phyloP scores from a whole-genome alignment of 306 rosid genomes.

The Hippophae gyantsensis region DNA sequence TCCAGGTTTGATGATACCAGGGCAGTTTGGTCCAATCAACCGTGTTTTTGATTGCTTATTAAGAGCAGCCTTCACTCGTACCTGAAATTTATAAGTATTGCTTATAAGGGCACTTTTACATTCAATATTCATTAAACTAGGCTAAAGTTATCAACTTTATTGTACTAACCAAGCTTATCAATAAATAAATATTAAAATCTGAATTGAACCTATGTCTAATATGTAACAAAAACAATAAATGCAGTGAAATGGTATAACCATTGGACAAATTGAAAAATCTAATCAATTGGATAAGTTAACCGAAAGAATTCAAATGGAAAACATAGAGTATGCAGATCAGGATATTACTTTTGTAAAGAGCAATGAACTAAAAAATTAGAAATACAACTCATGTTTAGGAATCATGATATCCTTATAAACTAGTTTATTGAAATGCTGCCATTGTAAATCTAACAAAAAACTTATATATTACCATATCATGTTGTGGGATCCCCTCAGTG shows the following conservation, averaged over 20 bases:
- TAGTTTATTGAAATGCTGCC: not conserved
- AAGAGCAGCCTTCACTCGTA: constrained; percentile 86
- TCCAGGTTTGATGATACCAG: constrained; percentile 99
- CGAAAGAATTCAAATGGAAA: no score
- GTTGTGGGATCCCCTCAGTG: constrained; percentile 99
- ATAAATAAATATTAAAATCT: no score
- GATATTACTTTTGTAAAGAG: not conserved
- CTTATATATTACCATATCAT: constrained; percentile 60
- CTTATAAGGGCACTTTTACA: constrained; percentile 1
- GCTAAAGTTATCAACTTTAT: not conserved
- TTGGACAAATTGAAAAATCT: no score
- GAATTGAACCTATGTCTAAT: no score
- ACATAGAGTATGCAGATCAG: no score
- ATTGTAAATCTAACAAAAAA: not conserved
- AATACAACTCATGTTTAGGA: not conserved
- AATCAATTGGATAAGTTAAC: no score
- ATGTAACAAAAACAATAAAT: no score
- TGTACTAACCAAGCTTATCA: not conserved
- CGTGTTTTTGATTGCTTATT: constrained; percentile 84
- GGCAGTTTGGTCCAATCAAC: constrained; percentile 96
- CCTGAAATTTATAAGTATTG: constrained; percentile 38
- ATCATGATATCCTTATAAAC: no score
- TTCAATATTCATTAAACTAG: not conserved
- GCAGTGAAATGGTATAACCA: no score
- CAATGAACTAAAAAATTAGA: not conserved